A percentile compares a stretch with the other conserved stretches of the same genome.
phyloP scores from a whole-genome alignment of 805 yeast species.

The Candida parachauliodes region DNA sequence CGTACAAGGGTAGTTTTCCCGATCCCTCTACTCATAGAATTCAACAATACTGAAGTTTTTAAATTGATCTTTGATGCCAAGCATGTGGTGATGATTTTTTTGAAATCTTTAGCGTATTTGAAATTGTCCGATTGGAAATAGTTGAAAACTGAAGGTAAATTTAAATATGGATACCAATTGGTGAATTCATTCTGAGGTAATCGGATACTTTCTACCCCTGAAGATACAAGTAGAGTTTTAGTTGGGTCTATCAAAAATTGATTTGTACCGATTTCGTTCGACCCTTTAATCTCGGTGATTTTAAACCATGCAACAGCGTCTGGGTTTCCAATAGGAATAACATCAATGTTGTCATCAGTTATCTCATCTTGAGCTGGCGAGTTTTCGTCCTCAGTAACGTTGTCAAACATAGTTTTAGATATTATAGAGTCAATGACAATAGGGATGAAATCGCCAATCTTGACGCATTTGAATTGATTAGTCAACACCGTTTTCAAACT shows the following conservation, averaged over 20 bases:
- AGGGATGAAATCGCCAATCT: slow-evolving; percentile 68
- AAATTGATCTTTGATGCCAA: slow-evolving; percentile 37
- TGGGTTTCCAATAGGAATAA: slow-evolving; percentile 57
- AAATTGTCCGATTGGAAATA: slow-evolving; percentile 25
- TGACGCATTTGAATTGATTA: slow-evolving; percentile 52
- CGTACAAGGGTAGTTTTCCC: slow-evolving; percentile 72
- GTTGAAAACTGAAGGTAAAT: slow-evolving; percentile 39
- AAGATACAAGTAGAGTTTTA: slow-evolving; percentile 65
- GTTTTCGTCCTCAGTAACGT: slow-evolving; percentile 21
- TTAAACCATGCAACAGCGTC: slow-evolving; percentile 85
- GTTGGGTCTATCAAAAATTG: slow-evolving; percentile 64
- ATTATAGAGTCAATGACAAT: slow-evolving; percentile 69
- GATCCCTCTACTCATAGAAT: slow-evolving; percentile 67
- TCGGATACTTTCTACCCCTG: slow-evolving; percentile 49
- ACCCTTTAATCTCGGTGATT: slow-evolving; percentile 50
- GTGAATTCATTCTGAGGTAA: slow-evolving; percentile 32
- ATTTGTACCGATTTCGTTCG: slow-evolving; percentile 16
- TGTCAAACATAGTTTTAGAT: slow-evolving; percentile 51
- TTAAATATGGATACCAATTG: slow-evolving; percentile 47
- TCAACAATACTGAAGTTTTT: slow-evolving; percentile 61
- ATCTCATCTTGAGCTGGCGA: slow-evolving; percentile 16
- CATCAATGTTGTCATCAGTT: slow-evolving; percentile 17
- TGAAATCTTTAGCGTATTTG: slow-evolving; percentile 47
- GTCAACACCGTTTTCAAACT: slow-evolving; percentile 65
- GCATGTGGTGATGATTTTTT: slow-evolving; percentile 54